Conservation (phyloP, 1,284 basidiomycete species). For the Microbotryum scabiosae region DNA sequence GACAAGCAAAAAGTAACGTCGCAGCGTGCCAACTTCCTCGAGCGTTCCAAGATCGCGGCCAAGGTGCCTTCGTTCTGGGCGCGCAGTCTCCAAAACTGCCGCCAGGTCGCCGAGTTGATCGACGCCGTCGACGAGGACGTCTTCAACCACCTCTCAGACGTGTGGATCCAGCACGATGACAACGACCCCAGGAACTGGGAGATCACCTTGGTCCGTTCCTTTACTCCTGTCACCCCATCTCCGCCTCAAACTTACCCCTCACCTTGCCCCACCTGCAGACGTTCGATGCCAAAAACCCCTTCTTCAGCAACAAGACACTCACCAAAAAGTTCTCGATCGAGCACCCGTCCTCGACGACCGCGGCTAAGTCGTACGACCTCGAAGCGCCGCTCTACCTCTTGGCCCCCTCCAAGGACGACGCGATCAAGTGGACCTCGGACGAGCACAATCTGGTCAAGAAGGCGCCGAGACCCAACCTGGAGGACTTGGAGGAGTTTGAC, state of each 20-base stretch:
- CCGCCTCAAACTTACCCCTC: neutral
- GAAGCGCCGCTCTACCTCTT: slow-evolving; percentile 24
- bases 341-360: slow-evolving; percentile 10
- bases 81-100: slow-evolving; percentile 20
- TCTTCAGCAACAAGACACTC: slow-evolving; percentile 25
- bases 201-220: slow-evolving; percentile 20
- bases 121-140: slow-evolving; percentile 31
- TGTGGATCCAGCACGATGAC: slow-evolving; percentile 23
- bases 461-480: slow-evolving; percentile 22
- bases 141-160: slow-evolving; percentile 24
- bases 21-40: slow-evolving; percentile 19
- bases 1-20: slow-evolving; percentile 22
- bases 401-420: neutral
- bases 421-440: slow-evolving; percentile 26
- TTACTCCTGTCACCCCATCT: no score
- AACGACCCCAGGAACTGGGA: slow-evolving; percentile 25
- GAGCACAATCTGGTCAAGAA: slow-evolving; percentile 33
- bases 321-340: slow-evolving; percentile 20
- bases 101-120: slow-evolving; percentile 7
- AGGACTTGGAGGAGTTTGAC: slow-evolving; percentile 30
- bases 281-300: slow-evolving; percentile 32
- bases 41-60: slow-evolving; percentile 21
- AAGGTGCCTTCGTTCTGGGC: slow-evolving; percentile 31
- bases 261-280: slow-evolving; percentile 9
- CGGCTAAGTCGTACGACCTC: slow-evolving; percentile 20